Conservation (phyloP, 2,329 filamentous ascomycete species). For the Pezicula radicicola region DNA sequence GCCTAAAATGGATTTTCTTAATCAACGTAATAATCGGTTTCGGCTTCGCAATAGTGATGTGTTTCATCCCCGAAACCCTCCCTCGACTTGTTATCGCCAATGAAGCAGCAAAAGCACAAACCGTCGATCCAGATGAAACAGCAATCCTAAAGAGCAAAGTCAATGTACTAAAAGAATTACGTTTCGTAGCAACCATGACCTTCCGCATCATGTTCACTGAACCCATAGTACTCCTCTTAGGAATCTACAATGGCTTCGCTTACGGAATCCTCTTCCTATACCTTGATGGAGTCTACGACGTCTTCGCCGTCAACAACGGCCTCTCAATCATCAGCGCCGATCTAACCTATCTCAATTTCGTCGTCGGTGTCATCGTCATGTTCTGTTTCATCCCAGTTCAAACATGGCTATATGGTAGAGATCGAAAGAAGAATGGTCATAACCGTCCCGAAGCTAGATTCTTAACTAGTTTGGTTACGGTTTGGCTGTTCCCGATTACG, state of each 20-base stretch:
- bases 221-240: slow-evolving; percentile 36
- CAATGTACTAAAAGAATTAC: slow-evolving; percentile 34
- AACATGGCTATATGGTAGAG: slow-evolving; percentile 36
- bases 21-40: slow-evolving; percentile 39
- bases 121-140: slow-evolving; percentile 27
- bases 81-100: slow-evolving; percentile 35
- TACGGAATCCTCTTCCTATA: slow-evolving; percentile 40
- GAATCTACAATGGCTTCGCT: slow-evolving; percentile 39
- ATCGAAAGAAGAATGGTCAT: slow-evolving; percentile 31
- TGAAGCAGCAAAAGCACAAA: slow-evolving; percentile 28
- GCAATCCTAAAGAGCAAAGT: slow-evolving; percentile 31
- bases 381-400: slow-evolving; percentile 39
- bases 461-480: slow-evolving; percentile 35
- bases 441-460: slow-evolving; percentile 39
- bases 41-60: slow-evolving; percentile 29
- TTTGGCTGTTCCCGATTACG: slow-evolving; percentile 39
- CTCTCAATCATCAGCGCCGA: slow-evolving; percentile 36
- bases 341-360: slow-evolving; percentile 39
- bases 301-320: slow-evolving; percentile 38
- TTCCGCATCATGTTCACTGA: slow-evolving; percentile 40
- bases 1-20: slow-evolving; percentile 37
- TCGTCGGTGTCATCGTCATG: slow-evolving; percentile 38
- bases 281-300: slow-evolving; percentile 39
- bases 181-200: slow-evolving; percentile 39
- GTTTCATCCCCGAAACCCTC: slow-evolving; percentile 35